Evolutionary conservation across 139 green algal species (phyloP).

Genomic region (Picochlorum sp.): DNA sequence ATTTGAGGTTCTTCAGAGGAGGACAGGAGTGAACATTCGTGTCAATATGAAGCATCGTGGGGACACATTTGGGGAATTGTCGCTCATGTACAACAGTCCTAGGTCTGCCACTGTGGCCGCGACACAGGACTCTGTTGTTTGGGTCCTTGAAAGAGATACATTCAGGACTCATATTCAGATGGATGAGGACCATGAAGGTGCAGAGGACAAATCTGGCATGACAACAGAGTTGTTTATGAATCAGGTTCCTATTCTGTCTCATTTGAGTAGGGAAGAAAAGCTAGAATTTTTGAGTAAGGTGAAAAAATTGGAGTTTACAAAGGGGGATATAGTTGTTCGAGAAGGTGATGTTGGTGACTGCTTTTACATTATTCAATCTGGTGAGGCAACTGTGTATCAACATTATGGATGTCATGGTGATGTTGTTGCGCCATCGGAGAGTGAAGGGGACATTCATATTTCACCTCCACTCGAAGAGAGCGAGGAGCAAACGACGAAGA

Average conservation of each 20-base stretch:
- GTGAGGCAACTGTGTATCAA: slow-evolving; percentile 80
- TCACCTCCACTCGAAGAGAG: neutral
- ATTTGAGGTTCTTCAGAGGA: slow-evolving; percentile 83
- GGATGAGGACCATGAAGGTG: slow-evolving; percentile 46
- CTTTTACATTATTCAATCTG: slow-evolving; percentile 94
- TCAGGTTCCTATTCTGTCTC: slow-evolving; percentile 67
- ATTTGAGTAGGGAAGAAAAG: slow-evolving; percentile 69
- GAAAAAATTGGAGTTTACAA: slow-evolving; percentile 47
- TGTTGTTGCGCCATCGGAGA: neutral
- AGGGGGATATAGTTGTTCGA: slow-evolving; percentile 28
- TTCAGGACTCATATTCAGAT: slow-evolving; percentile 75
- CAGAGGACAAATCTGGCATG: slow-evolving; percentile 24
- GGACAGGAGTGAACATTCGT: slow-evolving; percentile 76
- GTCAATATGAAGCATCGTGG: slow-evolving; percentile 82
- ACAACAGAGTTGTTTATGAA: slow-evolving; percentile 85
- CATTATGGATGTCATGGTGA: neutral
- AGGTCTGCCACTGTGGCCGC: slow-evolving; percentile 83
- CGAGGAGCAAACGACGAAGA: neutral
- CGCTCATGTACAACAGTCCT: slow-evolving; percentile 82
- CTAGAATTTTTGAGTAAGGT: slow-evolving; percentile 69
- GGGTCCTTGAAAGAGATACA: slow-evolving; percentile 76
- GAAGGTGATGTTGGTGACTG: slow-evolving; percentile 74
- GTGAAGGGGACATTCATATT: neutral
- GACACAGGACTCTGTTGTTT: slow-evolving; percentile 71
- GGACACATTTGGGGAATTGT: slow-evolving; percentile 86